Conservation (phyloP, 306 rosid species). For the Cicer yamashitae region DNA sequence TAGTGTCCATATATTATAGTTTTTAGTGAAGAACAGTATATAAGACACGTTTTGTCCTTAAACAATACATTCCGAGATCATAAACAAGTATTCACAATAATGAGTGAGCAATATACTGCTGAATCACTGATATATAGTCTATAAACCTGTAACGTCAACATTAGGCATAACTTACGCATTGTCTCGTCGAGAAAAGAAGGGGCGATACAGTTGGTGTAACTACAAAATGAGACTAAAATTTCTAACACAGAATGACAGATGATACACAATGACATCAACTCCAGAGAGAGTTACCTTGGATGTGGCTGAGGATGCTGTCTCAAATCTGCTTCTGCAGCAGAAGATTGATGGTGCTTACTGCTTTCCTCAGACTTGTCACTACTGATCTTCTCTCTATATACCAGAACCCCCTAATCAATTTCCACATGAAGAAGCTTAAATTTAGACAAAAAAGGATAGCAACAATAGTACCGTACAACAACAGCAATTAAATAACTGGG, state of each 20-base stretch:
- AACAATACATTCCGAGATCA: conserved; percentile 5
- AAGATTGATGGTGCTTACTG: conserved; percentile 26
- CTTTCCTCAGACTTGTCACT: conserved; percentile 19
- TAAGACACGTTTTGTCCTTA: not conserved
- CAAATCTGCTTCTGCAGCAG: conserved; percentile 39
- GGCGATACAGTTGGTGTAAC: conserved; percentile 17
- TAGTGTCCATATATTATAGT: not conserved
- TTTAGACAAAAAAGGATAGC: conserved; percentile 4
- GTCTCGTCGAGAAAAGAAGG: conserved; percentile 4
- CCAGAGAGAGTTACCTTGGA: conserved; percentile 47
- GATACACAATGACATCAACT: conserved; percentile 13
- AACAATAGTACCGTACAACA: not conserved
- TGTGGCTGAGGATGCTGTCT: conserved; percentile 42
- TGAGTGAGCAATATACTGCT: conserved; percentile 6
- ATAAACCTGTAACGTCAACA: conserved; percentile 10
- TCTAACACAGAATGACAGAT: not conserved
- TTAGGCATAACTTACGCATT: conserved; percentile 14
- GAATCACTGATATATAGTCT: not conserved
- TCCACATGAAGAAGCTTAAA: conserved; percentile 17
- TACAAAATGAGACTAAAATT: conserved; percentile 27
- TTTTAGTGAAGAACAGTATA: not conserved
- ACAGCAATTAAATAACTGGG: conserved; percentile 11
- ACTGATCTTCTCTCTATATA: conserved; percentile 27
- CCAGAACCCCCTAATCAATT: conserved; percentile 37
- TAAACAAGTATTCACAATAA: conserved; percentile 23